Evolutionary conservation across 345 rosid genomes (phyloP).

Genomic region (Acer yangbiense): DNA sequence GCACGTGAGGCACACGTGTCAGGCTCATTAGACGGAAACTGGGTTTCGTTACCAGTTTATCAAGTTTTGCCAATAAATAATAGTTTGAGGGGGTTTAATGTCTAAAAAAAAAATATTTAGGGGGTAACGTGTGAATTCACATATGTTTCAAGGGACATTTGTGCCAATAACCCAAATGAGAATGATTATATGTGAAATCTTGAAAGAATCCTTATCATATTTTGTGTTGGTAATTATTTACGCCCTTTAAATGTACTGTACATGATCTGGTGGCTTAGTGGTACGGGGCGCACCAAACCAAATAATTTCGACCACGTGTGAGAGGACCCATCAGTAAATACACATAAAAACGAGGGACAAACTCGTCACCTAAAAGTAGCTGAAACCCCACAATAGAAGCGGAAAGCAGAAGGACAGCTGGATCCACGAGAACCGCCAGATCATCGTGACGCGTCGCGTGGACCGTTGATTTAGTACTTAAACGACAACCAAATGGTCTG

Average conservation of each 20-base stretch:
- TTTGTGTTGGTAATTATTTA: neutral
- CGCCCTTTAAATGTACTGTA: neutral
- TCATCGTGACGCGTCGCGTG: slow-evolving; percentile 9
- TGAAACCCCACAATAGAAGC: neutral
- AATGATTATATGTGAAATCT: neutral
- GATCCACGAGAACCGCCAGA: slow-evolving; percentile 19
- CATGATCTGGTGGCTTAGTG: neutral
- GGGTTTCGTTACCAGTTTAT: too few relatives aligned
- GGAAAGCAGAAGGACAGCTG: slow-evolving; percentile 18
- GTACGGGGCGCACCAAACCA: neutral
- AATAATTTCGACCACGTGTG: slow-evolving; percentile 13
- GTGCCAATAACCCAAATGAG: too few relatives aligned
- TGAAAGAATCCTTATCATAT: neutral
- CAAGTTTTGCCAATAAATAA: too few relatives aligned
- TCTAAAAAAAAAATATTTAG: too few relatives aligned
- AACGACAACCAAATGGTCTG: neutral
- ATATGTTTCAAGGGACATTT: too few relatives aligned
- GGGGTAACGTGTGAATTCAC: too few relatives aligned
- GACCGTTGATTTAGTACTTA: slow-evolving; percentile 21
- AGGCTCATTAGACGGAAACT: too few relatives aligned
- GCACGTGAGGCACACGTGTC: too few relatives aligned
- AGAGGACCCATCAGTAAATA: slow-evolving; percentile 1
- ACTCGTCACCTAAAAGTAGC: neutral
- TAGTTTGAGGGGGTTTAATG: too few relatives aligned
- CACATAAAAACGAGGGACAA: neutral